A percentile compares a stretch with the other conserved stretches of the same genome.
These are phyloP conservation scores for Apiospora rasikravindrae DNA, from an alignment of 2,329 filamentous ascomycete species.

Conservation along the genomic window DNA sequence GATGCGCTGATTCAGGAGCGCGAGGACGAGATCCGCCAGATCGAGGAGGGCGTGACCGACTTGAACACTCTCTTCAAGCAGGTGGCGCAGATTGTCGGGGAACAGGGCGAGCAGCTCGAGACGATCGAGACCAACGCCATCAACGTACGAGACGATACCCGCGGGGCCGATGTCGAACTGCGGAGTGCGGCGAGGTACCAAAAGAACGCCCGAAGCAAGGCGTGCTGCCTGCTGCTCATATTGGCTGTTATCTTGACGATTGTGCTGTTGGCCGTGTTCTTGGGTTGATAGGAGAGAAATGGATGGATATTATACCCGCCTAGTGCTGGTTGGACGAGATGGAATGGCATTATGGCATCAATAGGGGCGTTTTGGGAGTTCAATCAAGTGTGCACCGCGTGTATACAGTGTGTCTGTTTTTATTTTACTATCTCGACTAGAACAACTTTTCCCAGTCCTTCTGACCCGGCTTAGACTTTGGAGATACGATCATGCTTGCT, in stretches of 20 bases:
- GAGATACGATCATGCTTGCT: slow-evolving; percentile 20
- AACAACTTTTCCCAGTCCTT: slow-evolving; percentile 23
- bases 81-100: slow-evolving; percentile 95
- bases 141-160: slow-evolving; percentile 78
- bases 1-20: slow-evolving; percentile 95
- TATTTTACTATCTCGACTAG: background rate
- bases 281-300: slow-evolving; percentile 60
- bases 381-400: background rate
- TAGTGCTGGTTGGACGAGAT: slow-evolving; percentile 23
- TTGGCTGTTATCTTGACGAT: slow-evolving; percentile 88
- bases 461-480: slow-evolving; percentile 23
- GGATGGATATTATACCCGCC: background rate
- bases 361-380: slow-evolving; percentile 29
- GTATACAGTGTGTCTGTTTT: background rate
- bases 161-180: slow-evolving; percentile 84
- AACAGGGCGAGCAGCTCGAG: slow-evolving; percentile 89
- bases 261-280: slow-evolving; percentile 82
- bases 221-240: slow-evolving; percentile 89
- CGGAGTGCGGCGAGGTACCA: slow-evolving; percentile 88
- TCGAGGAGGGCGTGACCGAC: slow-evolving; percentile 94
- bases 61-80: slow-evolving; percentile 96
- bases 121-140: slow-evolving; percentile 90
- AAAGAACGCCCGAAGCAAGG: slow-evolving; percentile 93
- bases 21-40: slow-evolving; percentile 95
- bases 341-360: slow-evolving; percentile 24